Evolutionary conservation across 2,329 filamentous ascomycete genomes (phyloP).

Genomic region (Sphaerulina vaccinii): DNA sequence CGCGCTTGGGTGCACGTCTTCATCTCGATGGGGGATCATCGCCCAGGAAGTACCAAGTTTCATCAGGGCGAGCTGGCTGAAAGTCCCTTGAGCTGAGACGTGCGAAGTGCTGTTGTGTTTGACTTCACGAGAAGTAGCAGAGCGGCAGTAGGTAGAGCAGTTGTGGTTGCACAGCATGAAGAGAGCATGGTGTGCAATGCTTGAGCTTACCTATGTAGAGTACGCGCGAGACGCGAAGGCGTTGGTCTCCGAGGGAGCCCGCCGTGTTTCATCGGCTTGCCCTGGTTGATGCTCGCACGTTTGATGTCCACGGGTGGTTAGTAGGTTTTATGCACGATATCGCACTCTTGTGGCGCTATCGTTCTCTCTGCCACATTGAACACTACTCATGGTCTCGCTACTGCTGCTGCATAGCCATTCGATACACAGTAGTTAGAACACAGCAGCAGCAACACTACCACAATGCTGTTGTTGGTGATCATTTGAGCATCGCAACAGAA

Average conservation of each 20-base stretch:
- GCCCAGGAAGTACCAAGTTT: neutral
- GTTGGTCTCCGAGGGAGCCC: neutral
- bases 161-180: too few species aligned
- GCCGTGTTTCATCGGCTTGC: too few species aligned
- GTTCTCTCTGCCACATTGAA: neutral
- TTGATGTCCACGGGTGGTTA: neutral
- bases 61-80: neutral
- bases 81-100: neutral
- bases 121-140: neutral
- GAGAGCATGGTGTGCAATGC: neutral
- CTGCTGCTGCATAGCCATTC: neutral
- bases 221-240: neutral
- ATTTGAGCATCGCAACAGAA: neutral
- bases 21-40: constrained; percentile 9
- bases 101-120: neutral
- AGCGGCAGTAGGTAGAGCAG: too few species aligned
- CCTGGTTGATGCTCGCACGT: neutral
- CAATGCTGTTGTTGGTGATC: neutral
- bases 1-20: constrained; percentile 2
- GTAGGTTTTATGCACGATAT: neutral
- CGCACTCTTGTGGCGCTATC: neutral
- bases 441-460: neutral
- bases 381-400: neutral
- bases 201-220: neutral
- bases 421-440: neutral